Evolutionary conservation across 345 rosid species (phyloP), one percentile per base, ranked within the genome.

Genomic region (Clausena lansium): DNA sequence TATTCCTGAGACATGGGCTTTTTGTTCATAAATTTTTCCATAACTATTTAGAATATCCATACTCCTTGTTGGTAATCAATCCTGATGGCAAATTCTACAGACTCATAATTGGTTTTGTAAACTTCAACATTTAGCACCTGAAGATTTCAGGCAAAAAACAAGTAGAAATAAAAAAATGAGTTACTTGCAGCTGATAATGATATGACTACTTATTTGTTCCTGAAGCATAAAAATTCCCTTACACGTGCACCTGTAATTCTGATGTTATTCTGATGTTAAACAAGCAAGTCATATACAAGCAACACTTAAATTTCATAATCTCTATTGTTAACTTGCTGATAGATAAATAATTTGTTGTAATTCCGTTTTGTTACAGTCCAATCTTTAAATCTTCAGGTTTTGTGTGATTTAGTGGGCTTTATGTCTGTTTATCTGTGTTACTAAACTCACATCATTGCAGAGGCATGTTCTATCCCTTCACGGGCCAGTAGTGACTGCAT

Each of bases 401-500:
- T 50, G 24, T 11, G 9, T 52, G 47, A 4, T 67, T 66, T 45
- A 3, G 36, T 36, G 20, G n/a, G 25, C 5, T 50, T 30, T 65
- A 27, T 72, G 68, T 41, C 9, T 36, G 41, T 71, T 78, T 41
- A 67, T 67, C 27, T 36, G 15, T 59, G 47, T 75, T 71, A 24
- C 41, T 68, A 22, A 28, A 36, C 82, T 28, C 36, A 8, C 14
- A 20, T 71, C 78, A 74, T 75, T 87, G 86, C 90, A 96, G 99
- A 94, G 85, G 80, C 92, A 92, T 77, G 80, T 94, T 79, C 77
- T 96, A 57, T 94, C 97, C 70, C 90, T 96, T 83, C 89, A 90
- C 60, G 99, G 99, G 30, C 97, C 94, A 2, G 91, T 88, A 38
- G 97, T 92, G 81, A 88, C 97, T 63, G 91, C 98, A 74, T 87